A percentile compares a stretch with the other conserved stretches of the same genome.
These are phyloP conservation scores for Skeletonema potamos DNA, from an alignment of 108 stramenopile species.

Conservation along the genomic window DNA sequence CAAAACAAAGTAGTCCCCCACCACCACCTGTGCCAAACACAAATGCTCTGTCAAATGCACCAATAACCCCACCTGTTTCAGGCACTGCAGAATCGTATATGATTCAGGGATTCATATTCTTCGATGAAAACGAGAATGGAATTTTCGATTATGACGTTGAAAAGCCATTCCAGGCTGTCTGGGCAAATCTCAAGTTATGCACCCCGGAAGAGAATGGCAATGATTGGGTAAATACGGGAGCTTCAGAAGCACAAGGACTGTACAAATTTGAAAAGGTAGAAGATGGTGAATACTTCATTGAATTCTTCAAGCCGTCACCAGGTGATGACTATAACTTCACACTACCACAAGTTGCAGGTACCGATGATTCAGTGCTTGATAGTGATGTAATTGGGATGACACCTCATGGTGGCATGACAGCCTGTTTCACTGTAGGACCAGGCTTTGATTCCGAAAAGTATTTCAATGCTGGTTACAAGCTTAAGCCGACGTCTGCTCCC, in stretches of 20 bases:
- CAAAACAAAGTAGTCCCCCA: background rate
- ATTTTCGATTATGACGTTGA: constrained; percentile 11
- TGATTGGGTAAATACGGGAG: constrained; percentile 1
- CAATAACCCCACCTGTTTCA: background rate
- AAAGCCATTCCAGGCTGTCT: constrained; percentile 6
- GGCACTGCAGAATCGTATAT: background rate
- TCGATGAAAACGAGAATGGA: constrained; percentile 33
- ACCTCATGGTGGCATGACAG: background rate
- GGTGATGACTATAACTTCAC: constrained; percentile 20
- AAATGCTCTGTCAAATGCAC: background rate
- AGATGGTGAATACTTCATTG: constrained; percentile 31
- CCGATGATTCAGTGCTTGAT: constrained; percentile 2
- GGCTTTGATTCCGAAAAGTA: constrained; percentile 3
- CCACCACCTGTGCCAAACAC: background rate
- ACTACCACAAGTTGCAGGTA: background rate
- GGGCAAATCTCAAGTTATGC: constrained; percentile 21
- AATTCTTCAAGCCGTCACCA: constrained; percentile 29
- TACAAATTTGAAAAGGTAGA: constrained; percentile 20
- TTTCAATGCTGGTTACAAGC: constrained; percentile 33
- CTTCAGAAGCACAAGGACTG: constrained; percentile 15
- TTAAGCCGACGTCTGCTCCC: constrained; percentile 4
- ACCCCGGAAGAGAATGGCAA: background rate
- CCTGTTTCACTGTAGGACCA: constrained; percentile 12
- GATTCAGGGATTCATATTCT: constrained; percentile 15
- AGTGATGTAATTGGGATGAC: constrained; percentile 15